Evolutionary conservation across 2,329 filamentous ascomycete genomes (phyloP).

Genomic region (Fonsecaea nubica): DNA sequence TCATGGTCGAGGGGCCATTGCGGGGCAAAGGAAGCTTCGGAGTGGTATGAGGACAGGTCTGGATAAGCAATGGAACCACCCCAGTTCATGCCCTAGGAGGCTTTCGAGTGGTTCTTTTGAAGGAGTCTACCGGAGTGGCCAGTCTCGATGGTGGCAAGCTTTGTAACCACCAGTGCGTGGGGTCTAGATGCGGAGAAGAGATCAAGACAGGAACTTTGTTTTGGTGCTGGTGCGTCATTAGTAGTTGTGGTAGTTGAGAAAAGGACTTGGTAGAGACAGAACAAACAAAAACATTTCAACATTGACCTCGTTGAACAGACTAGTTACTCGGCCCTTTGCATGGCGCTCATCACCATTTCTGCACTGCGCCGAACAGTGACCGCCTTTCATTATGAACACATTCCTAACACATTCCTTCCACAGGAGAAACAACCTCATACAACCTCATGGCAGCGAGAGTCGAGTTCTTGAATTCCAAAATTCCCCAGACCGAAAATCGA

Average conservation of each 20-base stretch:
- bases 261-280: not conserved
- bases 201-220: conserved; percentile 26
- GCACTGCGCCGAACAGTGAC: conserved; percentile 4
- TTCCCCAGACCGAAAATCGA: conserved; percentile 15
- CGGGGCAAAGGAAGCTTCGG: conserved; percentile 30
- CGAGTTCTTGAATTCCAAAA: conserved; percentile 12
- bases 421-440: not conserved
- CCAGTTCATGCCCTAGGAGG: not conserved
- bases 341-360: conserved; percentile 1
- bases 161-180: not conserved
- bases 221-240: conserved; percentile 18
- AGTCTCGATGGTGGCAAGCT: not conserved
- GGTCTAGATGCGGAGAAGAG: conserved; percentile 12
- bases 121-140: no score
- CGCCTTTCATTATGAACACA: conserved; percentile 32
- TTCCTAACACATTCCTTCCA: not conserved
- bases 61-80: not conserved
- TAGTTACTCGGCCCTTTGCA: conserved; percentile 6
- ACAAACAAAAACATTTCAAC: not conserved
- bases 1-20: conserved; percentile 28
- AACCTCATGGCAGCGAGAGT: conserved; percentile 14
- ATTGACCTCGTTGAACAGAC: not conserved
- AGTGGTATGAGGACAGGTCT: conserved; percentile 18
- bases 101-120: not conserved
- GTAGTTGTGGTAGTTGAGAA: not conserved